These are phyloP conservation scores for Pythium pectinolyticum DNA, from an alignment of 352 stramenopile genomes.

Conservation along the genomic window DNA sequence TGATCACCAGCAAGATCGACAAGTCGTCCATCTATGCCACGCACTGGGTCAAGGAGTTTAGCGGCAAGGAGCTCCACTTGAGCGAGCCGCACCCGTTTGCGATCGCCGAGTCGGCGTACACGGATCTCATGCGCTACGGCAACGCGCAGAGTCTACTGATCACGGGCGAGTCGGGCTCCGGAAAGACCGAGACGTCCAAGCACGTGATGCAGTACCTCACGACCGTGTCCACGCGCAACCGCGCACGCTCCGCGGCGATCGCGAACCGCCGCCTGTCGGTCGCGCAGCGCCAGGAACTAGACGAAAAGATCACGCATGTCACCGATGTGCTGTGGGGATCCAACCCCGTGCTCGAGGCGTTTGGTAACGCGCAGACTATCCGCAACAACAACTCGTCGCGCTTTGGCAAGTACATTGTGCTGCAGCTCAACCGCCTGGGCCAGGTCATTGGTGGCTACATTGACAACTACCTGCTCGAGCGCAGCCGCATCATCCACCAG, in stretches of 20 bases:
- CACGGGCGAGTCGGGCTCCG: constrained; percentile 83
- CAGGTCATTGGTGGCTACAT: constrained; percentile 84
- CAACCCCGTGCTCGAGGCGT: constrained; percentile 83
- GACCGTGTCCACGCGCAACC: constrained; percentile 69
- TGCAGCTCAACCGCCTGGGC: constrained; percentile 81
- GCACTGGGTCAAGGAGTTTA: constrained; percentile 79
- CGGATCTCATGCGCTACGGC: constrained; percentile 86
- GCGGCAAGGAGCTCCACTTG: constrained; percentile 79
- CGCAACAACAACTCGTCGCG: constrained; percentile 87
- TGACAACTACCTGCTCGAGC: constrained; percentile 92
- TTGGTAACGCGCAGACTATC: constrained; percentile 86
- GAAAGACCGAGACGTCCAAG: constrained; percentile 97
- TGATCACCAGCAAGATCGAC: constrained; percentile 62
- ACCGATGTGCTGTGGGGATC: constrained; percentile 77
- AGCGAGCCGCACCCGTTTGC: constrained; percentile 84
- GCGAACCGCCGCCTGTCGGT: constrained; percentile 79
- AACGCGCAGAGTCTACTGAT: constrained; percentile 86
- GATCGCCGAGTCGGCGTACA: constrained; percentile 86
- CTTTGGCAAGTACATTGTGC: constrained; percentile 88
- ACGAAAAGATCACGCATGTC: constrained; percentile 70
- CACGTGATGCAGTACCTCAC: constrained; percentile 95
- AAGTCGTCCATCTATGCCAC: constrained; percentile 73
- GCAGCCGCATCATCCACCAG: constrained; percentile 87
- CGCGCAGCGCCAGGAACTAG: constrained; percentile 67
- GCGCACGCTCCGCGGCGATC: constrained; percentile 68